These are phyloP conservation scores for Chrysoporthe puriensis DNA, from an alignment of 2,329 filamentous ascomycete species.

Conservation along the genomic window DNA sequence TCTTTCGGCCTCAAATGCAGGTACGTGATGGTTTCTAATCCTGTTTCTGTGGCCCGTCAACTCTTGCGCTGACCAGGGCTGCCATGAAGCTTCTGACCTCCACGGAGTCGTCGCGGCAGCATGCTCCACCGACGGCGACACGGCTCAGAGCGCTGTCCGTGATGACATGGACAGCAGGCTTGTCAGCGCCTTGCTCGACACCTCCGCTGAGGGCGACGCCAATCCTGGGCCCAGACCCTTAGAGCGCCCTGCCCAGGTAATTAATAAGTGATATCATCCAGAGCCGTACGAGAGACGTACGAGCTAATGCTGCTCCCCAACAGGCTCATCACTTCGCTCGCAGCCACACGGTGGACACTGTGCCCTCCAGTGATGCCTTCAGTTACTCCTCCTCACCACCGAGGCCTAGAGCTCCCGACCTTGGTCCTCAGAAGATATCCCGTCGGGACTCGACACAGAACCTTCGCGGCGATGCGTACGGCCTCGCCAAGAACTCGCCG, in stretches of 20 bases:
- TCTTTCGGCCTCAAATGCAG: constrained; percentile 19
- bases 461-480: background rate
- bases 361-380: constrained; percentile 9
- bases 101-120: background rate
- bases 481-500: constrained; percentile 8
- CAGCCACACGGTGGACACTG: constrained; percentile 19
- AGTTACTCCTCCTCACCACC: constrained; percentile 4
- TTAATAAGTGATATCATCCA: background rate
- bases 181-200: constrained; percentile 24
- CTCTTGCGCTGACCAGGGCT: background rate
- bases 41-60: too few relatives aligned
- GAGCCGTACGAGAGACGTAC: background rate
- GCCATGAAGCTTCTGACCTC: constrained; percentile 16
- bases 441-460: constrained; percentile 17
- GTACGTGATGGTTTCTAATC: constrained; percentile 4
- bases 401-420: background rate
- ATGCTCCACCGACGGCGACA: background rate
- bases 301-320: background rate
- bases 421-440: constrained; percentile 13
- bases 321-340: constrained; percentile 12
- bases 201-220: constrained; percentile 11
- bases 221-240: background rate
- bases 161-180: constrained; percentile 18
- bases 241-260: background rate
- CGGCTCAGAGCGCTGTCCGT: background rate